phyloP scores from a whole-genome alignment of 805 yeast species.

The Trichomonascus vanleenenianus region DNA sequence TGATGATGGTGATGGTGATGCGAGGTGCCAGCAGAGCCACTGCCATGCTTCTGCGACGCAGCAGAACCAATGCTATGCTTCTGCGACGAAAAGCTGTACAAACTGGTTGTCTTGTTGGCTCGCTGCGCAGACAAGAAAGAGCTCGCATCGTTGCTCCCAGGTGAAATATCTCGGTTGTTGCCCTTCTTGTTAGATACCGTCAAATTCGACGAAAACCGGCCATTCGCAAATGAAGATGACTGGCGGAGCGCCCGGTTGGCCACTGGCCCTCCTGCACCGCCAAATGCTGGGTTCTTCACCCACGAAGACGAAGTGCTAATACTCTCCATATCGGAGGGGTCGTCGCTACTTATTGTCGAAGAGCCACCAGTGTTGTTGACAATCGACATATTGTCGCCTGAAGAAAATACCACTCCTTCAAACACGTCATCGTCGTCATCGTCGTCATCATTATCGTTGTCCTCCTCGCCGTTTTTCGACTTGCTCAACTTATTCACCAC shows the following conservation, averaged over 20 bases:
- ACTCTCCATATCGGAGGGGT: no score
- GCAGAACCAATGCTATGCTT: background rate
- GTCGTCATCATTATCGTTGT: slow-evolving; percentile 2
- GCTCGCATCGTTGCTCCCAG: background rate
- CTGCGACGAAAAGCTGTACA: background rate
- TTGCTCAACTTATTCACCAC: slow-evolving; percentile 12
- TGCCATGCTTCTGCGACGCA: background rate
- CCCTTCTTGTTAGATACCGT: background rate
- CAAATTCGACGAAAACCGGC: background rate
- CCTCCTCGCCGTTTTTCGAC: slow-evolving; percentile 6
- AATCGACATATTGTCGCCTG: background rate
- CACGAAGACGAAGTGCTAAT: background rate
- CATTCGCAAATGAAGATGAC: background rate
- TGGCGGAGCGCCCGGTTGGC: background rate
- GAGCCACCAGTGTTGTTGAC: background rate
- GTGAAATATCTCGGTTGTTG: background rate
- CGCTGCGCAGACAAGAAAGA: background rate
- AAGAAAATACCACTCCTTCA: no score
- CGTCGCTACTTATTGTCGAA: background rate
- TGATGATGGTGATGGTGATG: no score
- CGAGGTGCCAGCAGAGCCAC: no score
- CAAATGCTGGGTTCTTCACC: background rate
- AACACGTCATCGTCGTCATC: slow-evolving; percentile 1
- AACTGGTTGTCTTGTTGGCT: background rate
- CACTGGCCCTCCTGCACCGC: background rate